phyloP scores from a whole-genome alignment of 2,329 filamentous ascomycete genomes.

The Cladosporium sp. region DNA sequence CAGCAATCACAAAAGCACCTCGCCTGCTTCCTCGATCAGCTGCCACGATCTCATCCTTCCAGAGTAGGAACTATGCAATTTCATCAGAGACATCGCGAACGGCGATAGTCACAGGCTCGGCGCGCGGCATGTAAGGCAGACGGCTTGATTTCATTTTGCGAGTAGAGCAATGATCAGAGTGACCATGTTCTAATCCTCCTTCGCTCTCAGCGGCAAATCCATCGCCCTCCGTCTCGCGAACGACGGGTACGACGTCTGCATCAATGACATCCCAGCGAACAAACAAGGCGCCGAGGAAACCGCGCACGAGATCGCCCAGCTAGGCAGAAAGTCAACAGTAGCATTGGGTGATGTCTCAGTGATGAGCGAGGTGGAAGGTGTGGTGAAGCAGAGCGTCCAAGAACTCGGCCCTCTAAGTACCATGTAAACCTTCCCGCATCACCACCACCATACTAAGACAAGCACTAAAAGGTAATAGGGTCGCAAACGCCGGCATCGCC shows the following conservation, averaged over 20 bases:
- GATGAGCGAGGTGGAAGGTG: constrained; percentile 47
- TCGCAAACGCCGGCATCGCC: constrained; percentile 61
- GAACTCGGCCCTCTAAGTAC: constrained; percentile 51
- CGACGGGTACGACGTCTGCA: constrained; percentile 63
- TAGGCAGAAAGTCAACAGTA: constrained; percentile 52
- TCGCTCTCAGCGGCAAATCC: constrained; percentile 50
- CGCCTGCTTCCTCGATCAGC: background rate
- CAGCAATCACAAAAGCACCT: background rate
- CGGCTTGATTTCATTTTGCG: no score
- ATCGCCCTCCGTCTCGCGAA: constrained; percentile 60
- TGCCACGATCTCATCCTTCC: background rate
- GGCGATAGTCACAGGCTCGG: constrained; percentile 34
- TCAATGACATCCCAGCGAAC: constrained; percentile 59
- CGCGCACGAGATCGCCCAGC: constrained; percentile 48
- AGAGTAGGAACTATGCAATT: background rate
- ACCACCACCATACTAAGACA: no score
- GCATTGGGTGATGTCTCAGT: constrained; percentile 60
- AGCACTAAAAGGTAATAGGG: constrained; percentile 25
- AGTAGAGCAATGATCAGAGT: no score
- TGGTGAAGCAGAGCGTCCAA: constrained; percentile 51
- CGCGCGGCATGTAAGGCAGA: constrained; percentile 30
- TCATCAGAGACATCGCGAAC: constrained; percentile 15
- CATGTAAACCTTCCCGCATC: constrained; percentile 32
- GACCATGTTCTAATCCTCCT: background rate
- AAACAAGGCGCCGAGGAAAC: constrained; percentile 49